Base-by-base conservation (phyloP, 176 grass and related monocot species). In the Triticum urartu region DNA sequence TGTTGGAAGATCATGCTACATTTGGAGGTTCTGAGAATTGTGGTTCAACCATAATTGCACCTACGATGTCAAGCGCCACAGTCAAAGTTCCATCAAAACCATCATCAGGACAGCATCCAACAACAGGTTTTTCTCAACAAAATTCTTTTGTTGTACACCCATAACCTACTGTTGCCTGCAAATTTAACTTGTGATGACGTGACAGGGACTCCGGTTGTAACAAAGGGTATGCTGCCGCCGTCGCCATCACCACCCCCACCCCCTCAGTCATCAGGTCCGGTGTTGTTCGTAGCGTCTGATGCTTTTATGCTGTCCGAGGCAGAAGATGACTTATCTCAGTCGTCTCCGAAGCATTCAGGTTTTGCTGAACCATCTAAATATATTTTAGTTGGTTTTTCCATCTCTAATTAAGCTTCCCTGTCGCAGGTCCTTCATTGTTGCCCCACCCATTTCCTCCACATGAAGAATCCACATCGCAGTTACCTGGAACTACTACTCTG, bases 1-100 rank as follows among this genome's bases (percentile, higher is more conserved):
- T 95, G 43, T 87, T 95, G 64, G 90, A 95, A 72, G 92, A 96
- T 36, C 79, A 93, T 87, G 86, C 65, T 87, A 62, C 68, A 84
- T 91, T 74, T 81, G 52, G 59, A 79, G 60, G 34, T 12, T 58
- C 73, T 20, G 86, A 92, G 58, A 22, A 72, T 42, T 84, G 58
- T 60, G 24, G 34, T 83, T 87, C 85, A 83, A 77, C 89, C 11
- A n/a, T 80, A 79, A 75, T 79, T 22, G 26, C 78, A 47, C 83
- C 82, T 21, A 75, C 40, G 21, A 21, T 74, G 36, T 79, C 40
- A 50, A 83, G 71, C 43, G 78, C 17, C 5, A 1, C 59, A 42
- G 24, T 68, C 32, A 75, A 86, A 81, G 80, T 75, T 72, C 65
- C 72, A 11, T 82, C 83, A 69, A 84, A 90, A 56, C 42, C 40